Evolutionary conservation across 202 grass and related monocot genomes (phyloP).

Genomic region (Zizania palustris): DNA sequence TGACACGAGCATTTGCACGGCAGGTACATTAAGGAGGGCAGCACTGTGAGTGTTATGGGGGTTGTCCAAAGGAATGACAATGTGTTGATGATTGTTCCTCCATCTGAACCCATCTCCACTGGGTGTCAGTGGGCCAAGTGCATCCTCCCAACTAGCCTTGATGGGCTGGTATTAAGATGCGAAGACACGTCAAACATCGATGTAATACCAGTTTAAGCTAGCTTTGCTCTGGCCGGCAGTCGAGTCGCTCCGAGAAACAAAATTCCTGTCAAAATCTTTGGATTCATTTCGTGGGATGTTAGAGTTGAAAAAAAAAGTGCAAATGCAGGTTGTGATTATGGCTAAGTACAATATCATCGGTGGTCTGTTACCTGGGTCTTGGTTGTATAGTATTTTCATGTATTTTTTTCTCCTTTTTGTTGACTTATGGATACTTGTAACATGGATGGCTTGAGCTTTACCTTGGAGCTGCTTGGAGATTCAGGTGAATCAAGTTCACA

Average conservation of each 20-base stretch:
- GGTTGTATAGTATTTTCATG: slow-evolving; percentile 69
- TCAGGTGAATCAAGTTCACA: slow-evolving; percentile 30
- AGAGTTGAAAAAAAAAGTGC: slow-evolving; percentile 61
- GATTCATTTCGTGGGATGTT: slow-evolving; percentile 55
- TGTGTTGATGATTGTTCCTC: slow-evolving; percentile 71
- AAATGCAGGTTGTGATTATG: slow-evolving; percentile 70
- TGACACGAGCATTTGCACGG: background rate
- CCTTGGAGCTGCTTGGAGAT: slow-evolving; percentile 55
- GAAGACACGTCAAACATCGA: slow-evolving; percentile 63
- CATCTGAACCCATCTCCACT: slow-evolving; percentile 61
- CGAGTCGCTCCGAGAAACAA: slow-evolving; percentile 24
- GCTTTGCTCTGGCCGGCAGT: background rate
- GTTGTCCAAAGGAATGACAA: slow-evolving; percentile 65
- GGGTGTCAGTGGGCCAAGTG: slow-evolving; percentile 68
- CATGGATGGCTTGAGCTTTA: slow-evolving; percentile 58
- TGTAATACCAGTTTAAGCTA: slow-evolving; percentile 67
- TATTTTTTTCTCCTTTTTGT: slow-evolving; percentile 57
- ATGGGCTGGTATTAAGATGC: slow-evolving; percentile 61
- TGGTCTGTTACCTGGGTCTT: slow-evolving; percentile 41
- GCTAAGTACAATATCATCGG: slow-evolving; percentile 56
- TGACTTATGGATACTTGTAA: slow-evolving; percentile 69
- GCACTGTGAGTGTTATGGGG: slow-evolving; percentile 75
- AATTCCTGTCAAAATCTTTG: slow-evolving; percentile 40
- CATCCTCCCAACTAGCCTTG: slow-evolving; percentile 59
- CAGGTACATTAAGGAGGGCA: slow-evolving; percentile 75